Evolutionary conservation across 2,329 filamentous ascomycete genomes (phyloP).

Genomic region (Pochonia chlamydosporia): DNA sequence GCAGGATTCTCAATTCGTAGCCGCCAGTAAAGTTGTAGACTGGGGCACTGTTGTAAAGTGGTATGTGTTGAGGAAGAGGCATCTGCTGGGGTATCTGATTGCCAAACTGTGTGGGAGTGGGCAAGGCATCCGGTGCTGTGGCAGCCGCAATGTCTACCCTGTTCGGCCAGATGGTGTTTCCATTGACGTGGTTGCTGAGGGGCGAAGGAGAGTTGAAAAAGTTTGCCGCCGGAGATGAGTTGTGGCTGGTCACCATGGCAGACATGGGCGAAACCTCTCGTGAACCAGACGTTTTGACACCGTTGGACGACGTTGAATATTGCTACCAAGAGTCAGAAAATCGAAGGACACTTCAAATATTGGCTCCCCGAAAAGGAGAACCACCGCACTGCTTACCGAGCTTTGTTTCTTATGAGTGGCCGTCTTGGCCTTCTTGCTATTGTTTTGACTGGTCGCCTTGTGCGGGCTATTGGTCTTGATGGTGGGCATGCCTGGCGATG

Average conservation of each 20-base stretch:
- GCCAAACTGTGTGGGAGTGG: conserved; percentile 19
- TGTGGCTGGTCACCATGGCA: conserved; percentile 44
- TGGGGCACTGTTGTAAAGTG: conserved; percentile 17
- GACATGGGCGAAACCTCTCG: conserved; percentile 51
- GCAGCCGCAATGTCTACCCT: conserved; percentile 19
- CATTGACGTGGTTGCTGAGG: conserved; percentile 25
- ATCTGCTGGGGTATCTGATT: conserved; percentile 20
- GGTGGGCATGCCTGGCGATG: conserved; percentile 37
- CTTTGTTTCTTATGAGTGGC: conserved; percentile 30
- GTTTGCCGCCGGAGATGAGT: conserved; percentile 40
- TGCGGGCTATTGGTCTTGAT: conserved; percentile 29
- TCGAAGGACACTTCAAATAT: background rate
- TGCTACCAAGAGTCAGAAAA: conserved; percentile 34
- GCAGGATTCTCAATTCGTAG: conserved; percentile 53
- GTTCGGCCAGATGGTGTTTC: conserved; percentile 30
- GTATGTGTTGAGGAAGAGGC: conserved; percentile 25
- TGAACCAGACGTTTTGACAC: conserved; percentile 39
- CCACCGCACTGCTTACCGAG: too few relatives aligned
- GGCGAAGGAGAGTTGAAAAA: conserved; percentile 45
- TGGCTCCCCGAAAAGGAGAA: too few relatives aligned
- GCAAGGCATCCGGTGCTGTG: conserved; percentile 17
- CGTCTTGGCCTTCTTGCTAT: conserved; percentile 14
- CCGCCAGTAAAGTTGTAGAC: conserved; percentile 25
- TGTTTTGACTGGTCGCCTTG: conserved; percentile 18
- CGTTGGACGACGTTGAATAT: conserved; percentile 44